Evolutionary conservation across 1,284 basidiomycete species (phyloP), one percentile per base, ranked within the genome.

Genomic region (Ustilago xerochloae): DNA sequence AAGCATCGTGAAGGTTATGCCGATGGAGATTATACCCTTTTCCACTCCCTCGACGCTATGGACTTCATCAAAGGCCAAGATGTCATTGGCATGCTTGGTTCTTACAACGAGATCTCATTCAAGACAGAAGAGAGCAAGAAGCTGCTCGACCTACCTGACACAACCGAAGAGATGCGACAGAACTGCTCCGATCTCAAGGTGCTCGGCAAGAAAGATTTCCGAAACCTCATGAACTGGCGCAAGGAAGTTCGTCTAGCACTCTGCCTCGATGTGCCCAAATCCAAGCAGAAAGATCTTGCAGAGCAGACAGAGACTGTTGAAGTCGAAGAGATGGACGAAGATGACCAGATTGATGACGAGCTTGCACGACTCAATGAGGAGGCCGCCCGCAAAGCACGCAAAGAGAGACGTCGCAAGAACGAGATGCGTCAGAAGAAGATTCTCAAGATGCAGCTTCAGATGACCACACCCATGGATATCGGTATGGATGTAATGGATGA

Each of bases 121-220:
- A 55, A 72, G 32, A 60, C 73, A n/a, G 85, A 87, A 29, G 89
- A 90, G 0, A 92, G 79, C 63, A 93, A 39, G 92, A 95, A 84
- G 93, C 58, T 80, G 16, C 97, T 86, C 92, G 92, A 87, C 87
- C 57, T 77, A 6, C 57, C 66, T 13, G 60, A 62, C 4, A 84
- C 82, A 12, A 92, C 91, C 3, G 84, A 87, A 0, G 96, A 99
- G 67, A 88, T 99, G 72, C 88, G 90, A 81, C 88, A 89, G 29
- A 94, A 93, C 84, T 92, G 91, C 70, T 89, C 91, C 24, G 97
- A 99, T 88, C 88, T 99, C 74, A 98, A 97, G 85, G 95, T 99
- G 5, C 87, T 99, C 33, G 97, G 97, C 47, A 98, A 97, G 86
- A 91, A 94, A 51, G 97, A 99, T 81, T 99, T 99, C 87, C 97